Base-by-base conservation (phyloP, 768 basidiomycete genomes). In the Naganishia antarctica region DNA sequence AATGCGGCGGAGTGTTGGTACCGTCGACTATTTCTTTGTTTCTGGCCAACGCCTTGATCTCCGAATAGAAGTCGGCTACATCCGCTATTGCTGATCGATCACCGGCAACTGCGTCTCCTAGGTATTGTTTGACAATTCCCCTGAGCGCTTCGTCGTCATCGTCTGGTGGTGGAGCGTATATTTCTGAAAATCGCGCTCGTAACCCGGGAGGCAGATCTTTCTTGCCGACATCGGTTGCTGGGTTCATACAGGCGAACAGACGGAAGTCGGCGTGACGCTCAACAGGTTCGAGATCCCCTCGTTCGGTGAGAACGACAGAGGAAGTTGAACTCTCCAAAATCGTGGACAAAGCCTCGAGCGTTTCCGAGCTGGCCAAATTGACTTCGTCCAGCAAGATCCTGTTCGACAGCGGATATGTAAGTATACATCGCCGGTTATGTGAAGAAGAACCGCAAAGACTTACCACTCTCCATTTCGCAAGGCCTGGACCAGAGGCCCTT, bases 201-300 rank as follows among this genome's bases (percentile, higher is more conserved):
- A 98, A 89, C 71, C 87, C 87, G 4, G 89, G 87, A 18, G 91
- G 90, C 0, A 99, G 85, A 71, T 98, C 94, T 71, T 92, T 96
- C 81, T 98, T 99, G 34, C 96, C 96, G 15, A 97, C 89, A 70
- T 99, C 96, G 3, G 93, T 99, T 0, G 96, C 96, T 4, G 96
- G 96, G 73, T 99, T 99, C 96, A 99, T 99, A 76, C 96, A 99
- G 4, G 92, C 92, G 72, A 98, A 98, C 4, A 98, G 82, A 21
- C 94, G 88, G 80, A 99, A 99, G 71, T 94, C 87, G 18, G 91
- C 86, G 75, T 99, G 96, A 0, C 96, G 87, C 51, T 87, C 86
- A 29, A 98, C 83, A 1, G 89, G 88, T 70, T 92, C 90, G 60
- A 97, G 78, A 11, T 90, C 87, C 0, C 93, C 94, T 74, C 92